Conservation (phyloP, 306 rosid species). For the Morella rubra region DNA sequence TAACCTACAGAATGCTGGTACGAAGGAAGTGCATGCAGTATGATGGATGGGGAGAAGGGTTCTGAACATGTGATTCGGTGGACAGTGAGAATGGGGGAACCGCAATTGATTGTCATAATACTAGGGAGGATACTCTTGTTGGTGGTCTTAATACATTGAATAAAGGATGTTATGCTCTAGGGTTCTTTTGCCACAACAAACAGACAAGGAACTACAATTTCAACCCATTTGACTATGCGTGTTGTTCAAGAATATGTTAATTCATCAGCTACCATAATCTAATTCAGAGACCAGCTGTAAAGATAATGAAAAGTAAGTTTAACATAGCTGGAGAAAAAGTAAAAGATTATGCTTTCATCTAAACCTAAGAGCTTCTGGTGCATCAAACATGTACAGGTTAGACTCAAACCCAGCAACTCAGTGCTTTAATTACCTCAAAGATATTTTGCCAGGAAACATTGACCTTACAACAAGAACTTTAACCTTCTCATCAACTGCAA, state of each 20-base stretch:
- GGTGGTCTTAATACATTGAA: no score
- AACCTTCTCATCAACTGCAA: constrained; percentile 67
- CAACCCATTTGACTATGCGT: no score
- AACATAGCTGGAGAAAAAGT: not conserved
- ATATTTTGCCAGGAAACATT: constrained; percentile 78
- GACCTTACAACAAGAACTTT: constrained; percentile 89
- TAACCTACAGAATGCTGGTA: not conserved
- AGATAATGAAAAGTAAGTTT: not conserved
- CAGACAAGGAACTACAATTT: no score
- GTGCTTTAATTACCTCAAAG: constrained; percentile 66
- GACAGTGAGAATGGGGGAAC: not conserved
- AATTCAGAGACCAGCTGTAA: not conserved
- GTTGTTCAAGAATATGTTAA: not conserved
- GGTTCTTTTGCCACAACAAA: no score
- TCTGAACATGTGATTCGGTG: not conserved
- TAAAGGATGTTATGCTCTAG: no score
- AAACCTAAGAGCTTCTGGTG: not conserved
- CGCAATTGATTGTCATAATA: no score
- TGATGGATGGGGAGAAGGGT: no score
- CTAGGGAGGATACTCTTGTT: no score
- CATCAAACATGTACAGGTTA: constrained; percentile 17
- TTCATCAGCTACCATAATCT: not conserved
- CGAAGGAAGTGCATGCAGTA: not conserved
- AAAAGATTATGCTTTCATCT: not conserved
- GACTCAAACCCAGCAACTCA: constrained; percentile 18